Conservation (phyloP, 805 yeast species). For the Lipomyces starkeyi region DNA sequence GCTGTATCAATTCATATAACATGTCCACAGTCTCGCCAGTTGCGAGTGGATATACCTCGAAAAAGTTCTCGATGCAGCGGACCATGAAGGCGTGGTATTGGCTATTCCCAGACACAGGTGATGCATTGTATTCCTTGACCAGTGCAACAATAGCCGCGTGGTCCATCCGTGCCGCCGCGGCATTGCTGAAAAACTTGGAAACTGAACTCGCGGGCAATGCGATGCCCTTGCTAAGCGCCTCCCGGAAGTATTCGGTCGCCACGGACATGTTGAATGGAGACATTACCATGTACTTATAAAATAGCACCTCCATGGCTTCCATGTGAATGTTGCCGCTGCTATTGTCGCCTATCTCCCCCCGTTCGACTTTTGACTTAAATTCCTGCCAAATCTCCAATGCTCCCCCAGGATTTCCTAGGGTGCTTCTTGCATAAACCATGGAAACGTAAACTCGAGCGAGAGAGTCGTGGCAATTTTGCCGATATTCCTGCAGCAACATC, state of each 20-base stretch:
- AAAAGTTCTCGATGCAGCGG: conserved; percentile 7
- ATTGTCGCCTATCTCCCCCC: not conserved
- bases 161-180: conserved; percentile 4
- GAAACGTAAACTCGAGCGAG: conserved; percentile 9
- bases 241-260: conserved; percentile 20
- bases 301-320: not conserved
- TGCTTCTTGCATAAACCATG: conserved; percentile 13
- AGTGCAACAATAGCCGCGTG: conserved; percentile 1
- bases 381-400: conserved; percentile 19
- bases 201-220: conserved; percentile 12
- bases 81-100: not conserved
- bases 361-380: not conserved
- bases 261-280: conserved; percentile 11
- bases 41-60: not conserved
- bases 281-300: conserved; percentile 12
- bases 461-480: not conserved
- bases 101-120: not conserved
- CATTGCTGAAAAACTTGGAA: conserved; percentile 10
- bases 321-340: not conserved
- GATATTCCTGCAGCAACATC: not conserved
- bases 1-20: conserved; percentile 5
- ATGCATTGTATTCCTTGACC: not conserved
- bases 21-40: not conserved
- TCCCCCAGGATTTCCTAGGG: conserved; percentile 15
- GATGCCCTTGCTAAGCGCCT: conserved; percentile 10